These are phyloP conservation scores for Podosphaera fusca DNA, from an alignment of 2,329 filamentous ascomycete species.

Conservation along the genomic window DNA sequence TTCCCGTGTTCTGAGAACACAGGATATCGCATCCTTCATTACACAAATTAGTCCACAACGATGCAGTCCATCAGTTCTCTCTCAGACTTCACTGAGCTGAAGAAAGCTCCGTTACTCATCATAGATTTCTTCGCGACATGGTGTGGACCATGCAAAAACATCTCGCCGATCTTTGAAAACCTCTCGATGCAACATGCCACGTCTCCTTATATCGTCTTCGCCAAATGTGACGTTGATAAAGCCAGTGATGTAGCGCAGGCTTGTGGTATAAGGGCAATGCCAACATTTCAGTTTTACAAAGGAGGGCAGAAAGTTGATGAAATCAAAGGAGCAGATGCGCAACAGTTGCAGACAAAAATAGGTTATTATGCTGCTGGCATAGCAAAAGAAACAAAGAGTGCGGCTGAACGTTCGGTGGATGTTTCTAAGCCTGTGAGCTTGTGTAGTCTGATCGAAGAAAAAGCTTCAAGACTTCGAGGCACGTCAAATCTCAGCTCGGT, in stretches of 20 bases:
- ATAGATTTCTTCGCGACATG: slow-evolving; percentile 57
- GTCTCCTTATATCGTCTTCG: slow-evolving; percentile 61
- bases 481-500: slow-evolving; percentile 10
- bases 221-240: slow-evolving; percentile 70
- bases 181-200: slow-evolving; percentile 56
- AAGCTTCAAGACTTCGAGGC: slow-evolving; percentile 7
- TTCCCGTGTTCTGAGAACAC: too few relatives aligned
- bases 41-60: too few relatives aligned
- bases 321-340: slow-evolving; percentile 59
- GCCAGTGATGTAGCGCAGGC: slow-evolving; percentile 53
- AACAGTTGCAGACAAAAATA: slow-evolving; percentile 34
- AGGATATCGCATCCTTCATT: too few relatives aligned
- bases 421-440: slow-evolving; percentile 7
- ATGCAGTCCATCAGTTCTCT: slow-evolving; percentile 14
- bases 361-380: slow-evolving; percentile 10
- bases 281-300: slow-evolving; percentile 81
- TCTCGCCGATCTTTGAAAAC: slow-evolving; percentile 67
- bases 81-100: slow-evolving; percentile 13
- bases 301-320: slow-evolving; percentile 47
- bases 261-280: slow-evolving; percentile 67
- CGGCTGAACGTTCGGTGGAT: slow-evolving; percentile 1
- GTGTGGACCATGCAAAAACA: slow-evolving; percentile 81
- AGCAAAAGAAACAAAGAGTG: slow-evolving; percentile 5
- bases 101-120: slow-evolving; percentile 10
- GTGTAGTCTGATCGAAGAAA: slow-evolving; percentile 10